Conservation (phyloP, 768 basidiomycete species). For the Termitomyces sp. region DNA sequence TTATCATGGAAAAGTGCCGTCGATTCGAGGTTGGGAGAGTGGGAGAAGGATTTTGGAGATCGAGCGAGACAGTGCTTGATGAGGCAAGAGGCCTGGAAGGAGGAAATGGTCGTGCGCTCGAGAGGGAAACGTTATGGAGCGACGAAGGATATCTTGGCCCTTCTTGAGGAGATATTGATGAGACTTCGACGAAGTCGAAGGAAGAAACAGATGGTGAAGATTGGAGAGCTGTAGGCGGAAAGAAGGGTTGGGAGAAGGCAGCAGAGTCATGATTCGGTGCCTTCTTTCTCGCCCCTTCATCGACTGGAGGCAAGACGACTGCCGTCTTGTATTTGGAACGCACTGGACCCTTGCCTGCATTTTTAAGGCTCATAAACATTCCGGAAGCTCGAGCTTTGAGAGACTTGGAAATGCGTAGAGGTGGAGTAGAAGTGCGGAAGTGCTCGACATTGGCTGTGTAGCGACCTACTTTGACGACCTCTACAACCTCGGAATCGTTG, state of each 20-base stretch:
- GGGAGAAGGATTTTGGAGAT: conserved; percentile 25
- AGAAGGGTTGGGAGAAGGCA: conserved; percentile 33
- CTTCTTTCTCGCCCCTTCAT: conserved; percentile 18
- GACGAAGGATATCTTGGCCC: conserved; percentile 11
- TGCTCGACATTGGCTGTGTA: conserved; percentile 10
- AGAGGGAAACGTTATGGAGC: neutral
- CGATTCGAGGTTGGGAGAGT: conserved; percentile 26
- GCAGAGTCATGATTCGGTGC: conserved; percentile 32
- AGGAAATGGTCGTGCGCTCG: conserved; percentile 1
- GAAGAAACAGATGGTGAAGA: conserved; percentile 22
- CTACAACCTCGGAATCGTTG: conserved; percentile 52
- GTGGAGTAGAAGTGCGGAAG: conserved; percentile 12
- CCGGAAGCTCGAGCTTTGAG: conserved; percentile 42
- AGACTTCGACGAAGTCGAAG: conserved; percentile 20
- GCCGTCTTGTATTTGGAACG: conserved; percentile 31
- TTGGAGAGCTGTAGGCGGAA: conserved; percentile 19
- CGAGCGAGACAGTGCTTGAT: conserved; percentile 9
- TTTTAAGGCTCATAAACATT: conserved; percentile 42
- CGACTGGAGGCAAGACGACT: conserved; percentile 13
- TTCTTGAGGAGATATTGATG: conserved; percentile 17
- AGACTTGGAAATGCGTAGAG: conserved; percentile 32
- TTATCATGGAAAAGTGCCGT: conserved; percentile 33
- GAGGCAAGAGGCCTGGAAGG: conserved; percentile 7
- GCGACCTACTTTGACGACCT: conserved; percentile 55
- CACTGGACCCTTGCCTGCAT: conserved; percentile 28